phyloP scores from a whole-genome alignment of 192 early-diverging fungal genomes.

The Backusella psychrophila region DNA sequence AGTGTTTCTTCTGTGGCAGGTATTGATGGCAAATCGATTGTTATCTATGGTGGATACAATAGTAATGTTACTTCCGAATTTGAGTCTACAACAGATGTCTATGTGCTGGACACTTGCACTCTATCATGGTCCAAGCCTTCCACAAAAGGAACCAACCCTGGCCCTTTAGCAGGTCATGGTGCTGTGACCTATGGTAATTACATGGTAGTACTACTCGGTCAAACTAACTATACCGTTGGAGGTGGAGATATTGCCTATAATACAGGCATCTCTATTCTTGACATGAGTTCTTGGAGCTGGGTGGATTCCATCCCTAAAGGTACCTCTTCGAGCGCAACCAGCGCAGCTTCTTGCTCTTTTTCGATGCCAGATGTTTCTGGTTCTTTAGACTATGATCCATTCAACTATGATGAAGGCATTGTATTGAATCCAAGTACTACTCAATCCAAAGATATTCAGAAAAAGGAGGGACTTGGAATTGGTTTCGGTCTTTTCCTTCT shows the following conservation, averaged over 20 bases:
- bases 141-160: slow-evolving; percentile 1
- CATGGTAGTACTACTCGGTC: slow-evolving; percentile 21
- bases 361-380: neutral
- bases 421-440: neutral
- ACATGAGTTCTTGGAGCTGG: slow-evolving; percentile 18
- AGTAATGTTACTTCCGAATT: neutral
- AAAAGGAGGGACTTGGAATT: slow-evolving; percentile 28
- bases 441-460: neutral
- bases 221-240: neutral
- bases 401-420: neutral
- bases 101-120: slow-evolving; percentile 24
- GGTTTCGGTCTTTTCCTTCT: slow-evolving; percentile 20
- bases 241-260: neutral
- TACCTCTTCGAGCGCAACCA: neutral
- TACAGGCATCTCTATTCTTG: slow-evolving; percentile 15
- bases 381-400: neutral
- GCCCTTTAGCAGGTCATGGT: neutral
- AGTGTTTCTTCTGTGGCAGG: neutral
- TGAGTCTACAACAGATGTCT: neutral
- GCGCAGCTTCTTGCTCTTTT: neutral
- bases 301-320: neutral
- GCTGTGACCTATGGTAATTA: slow-evolving; percentile 16
- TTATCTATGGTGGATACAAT: slow-evolving; percentile 15
- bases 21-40: slow-evolving; percentile 19
- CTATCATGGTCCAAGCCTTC: slow-evolving; percentile 14